Base-by-base conservation (phyloP, 2,329 filamentous ascomycete species). In the Rhinocladiella mackenziei region DNA sequence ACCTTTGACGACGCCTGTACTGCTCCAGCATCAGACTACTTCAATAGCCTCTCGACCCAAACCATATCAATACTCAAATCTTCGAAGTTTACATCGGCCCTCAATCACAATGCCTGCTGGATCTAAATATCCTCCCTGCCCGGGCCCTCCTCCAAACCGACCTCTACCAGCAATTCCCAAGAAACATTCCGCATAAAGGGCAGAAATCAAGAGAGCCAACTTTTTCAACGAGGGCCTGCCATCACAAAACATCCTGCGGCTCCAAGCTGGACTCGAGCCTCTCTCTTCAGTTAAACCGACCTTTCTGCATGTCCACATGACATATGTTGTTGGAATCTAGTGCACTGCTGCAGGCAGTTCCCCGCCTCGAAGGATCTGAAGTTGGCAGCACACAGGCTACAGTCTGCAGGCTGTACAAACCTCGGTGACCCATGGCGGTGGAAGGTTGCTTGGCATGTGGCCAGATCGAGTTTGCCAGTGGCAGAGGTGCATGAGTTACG, bases 41-140 rank as follows among this genome's bases (percentile, higher is more conserved):
- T n/a, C n/a, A n/a, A n/a, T n/a, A n/a, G n/a, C n/a, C n/a, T n/a
- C n/a, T n/a, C n/a, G n/a, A n/a, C n/a, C n/a, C n/a, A n/a, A n/a
- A n/a, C n/a, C n/a, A n/a, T n/a, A n/a, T n/a, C n/a, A n/a, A n/a
- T n/a, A 26, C 8, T 13, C 33, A 39, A 35, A 17, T n/a, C 35
- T 37, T n/a, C 39, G 13, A 43, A 15, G 23, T 28, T 11, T 39
- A 18, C 10, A 33, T n/a, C 41, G 18, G 18, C 23, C 23, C 33
- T 40, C 34, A 23, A 26, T 39, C 52, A 55, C 37, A 35, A 61
- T 61, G 59, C 59, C 58, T 56, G 35, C 54, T 29, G 51, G 49
- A 25, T 60, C 56, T 9, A 56, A 59, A 43, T 61, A 58, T 42
- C 59, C 59, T 46, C 59, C 59, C 19, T 61, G 59, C 50, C 59